Evolutionary conservation across 2,329 filamentous ascomycete genomes (phyloP).

Genomic region (Camptophora hylomeconis): DNA sequence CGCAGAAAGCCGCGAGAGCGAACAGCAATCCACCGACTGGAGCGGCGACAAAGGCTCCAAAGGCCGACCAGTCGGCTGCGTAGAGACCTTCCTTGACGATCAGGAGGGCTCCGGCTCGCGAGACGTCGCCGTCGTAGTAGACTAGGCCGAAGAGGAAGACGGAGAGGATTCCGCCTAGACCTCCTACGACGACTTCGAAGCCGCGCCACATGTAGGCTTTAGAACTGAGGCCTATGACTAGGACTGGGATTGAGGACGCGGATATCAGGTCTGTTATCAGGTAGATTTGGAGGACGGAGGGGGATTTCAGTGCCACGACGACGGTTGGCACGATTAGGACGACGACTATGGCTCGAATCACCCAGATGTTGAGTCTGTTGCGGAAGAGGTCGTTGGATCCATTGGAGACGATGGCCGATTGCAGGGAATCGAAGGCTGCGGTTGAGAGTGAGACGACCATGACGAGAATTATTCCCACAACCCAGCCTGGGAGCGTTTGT

Average conservation of each 20-base stretch:
- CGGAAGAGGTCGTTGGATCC: conserved; percentile 76
- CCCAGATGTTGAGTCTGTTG: conserved; percentile 65
- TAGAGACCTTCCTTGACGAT: conserved; percentile 64
- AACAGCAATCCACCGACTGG: conserved; percentile 63
- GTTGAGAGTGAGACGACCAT: conserved; percentile 68
- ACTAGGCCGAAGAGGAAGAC: conserved; percentile 72
- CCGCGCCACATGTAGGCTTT: conserved; percentile 60
- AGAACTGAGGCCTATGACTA: conserved; percentile 59
- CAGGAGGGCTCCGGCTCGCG: conserved; percentile 52
- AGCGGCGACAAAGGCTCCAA: conserved; percentile 68
- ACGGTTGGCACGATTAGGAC: conserved; percentile 62
- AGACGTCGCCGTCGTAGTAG: conserved; percentile 55
- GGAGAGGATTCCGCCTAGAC: conserved; percentile 62
- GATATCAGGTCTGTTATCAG: conserved; percentile 70
- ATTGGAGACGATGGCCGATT: conserved; percentile 74
- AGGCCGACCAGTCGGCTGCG: conserved; percentile 64
- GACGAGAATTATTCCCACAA: conserved; percentile 68
- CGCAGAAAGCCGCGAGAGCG: conserved; percentile 48
- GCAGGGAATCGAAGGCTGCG: conserved; percentile 66
- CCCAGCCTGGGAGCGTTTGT: conserved; percentile 60
- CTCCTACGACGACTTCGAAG: conserved; percentile 67
- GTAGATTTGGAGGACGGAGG: conserved; percentile 68
- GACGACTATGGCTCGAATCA: conserved; percentile 56
- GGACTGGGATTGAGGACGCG: conserved; percentile 59
- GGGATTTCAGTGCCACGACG: conserved; percentile 59